Percentiles rank a stretch among this genome's conserved stretches.
Conservation (phyloP, 2,329 filamentous ascomycete genomes). For the Sphaerostilbella broomeana region DNA sequence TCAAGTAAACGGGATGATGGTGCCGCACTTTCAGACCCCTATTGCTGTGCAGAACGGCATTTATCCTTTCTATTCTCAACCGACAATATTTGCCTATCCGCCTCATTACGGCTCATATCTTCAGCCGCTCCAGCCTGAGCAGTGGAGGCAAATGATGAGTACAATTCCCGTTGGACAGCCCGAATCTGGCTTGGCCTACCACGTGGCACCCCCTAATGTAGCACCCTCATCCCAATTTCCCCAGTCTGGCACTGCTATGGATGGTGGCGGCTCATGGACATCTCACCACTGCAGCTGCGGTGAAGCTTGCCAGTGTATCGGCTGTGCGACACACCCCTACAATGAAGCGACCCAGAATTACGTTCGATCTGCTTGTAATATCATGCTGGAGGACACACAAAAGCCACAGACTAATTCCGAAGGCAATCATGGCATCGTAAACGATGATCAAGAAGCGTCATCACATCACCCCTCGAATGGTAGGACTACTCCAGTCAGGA, state of each 20-base stretch:
- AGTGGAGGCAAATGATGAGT: slow-evolving; percentile 44
- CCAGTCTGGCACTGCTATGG: slow-evolving; percentile 15
- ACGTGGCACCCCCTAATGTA: slow-evolving; percentile 10
- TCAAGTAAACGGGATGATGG: slow-evolving; percentile 25
- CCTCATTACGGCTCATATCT: slow-evolving; percentile 49
- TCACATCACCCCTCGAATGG: slow-evolving; percentile 15
- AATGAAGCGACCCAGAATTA: slow-evolving; percentile 55
- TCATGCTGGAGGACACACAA: slow-evolving; percentile 31
- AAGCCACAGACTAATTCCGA: slow-evolving; percentile 18
- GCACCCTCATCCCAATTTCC: slow-evolving; percentile 19
- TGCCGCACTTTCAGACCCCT: slow-evolving; percentile 30
- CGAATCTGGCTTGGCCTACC: too few relatives aligned
- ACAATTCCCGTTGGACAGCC: slow-evolving; percentile 33
- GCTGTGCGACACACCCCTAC: slow-evolving; percentile 61
- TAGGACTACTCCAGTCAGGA: slow-evolving; percentile 10
- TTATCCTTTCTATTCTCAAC: slow-evolving; percentile 36
- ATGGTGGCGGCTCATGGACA: slow-evolving; percentile 24
- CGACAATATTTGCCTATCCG: slow-evolving; percentile 46
- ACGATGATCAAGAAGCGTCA: slow-evolving; percentile 19
- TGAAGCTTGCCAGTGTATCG: slow-evolving; percentile 59
- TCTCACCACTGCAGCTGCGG: slow-evolving; percentile 54
- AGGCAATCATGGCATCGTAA: slow-evolving; percentile 19
- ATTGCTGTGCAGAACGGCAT: slow-evolving; percentile 33
- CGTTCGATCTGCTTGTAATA: slow-evolving; percentile 43
- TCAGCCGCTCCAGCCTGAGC: slow-evolving; percentile 48